Evolutionary conservation across 2,329 filamentous ascomycete species (phyloP), one percentile per base, ranked within the genome.

Genomic region (Exophiala phaeomuriformis): DNA sequence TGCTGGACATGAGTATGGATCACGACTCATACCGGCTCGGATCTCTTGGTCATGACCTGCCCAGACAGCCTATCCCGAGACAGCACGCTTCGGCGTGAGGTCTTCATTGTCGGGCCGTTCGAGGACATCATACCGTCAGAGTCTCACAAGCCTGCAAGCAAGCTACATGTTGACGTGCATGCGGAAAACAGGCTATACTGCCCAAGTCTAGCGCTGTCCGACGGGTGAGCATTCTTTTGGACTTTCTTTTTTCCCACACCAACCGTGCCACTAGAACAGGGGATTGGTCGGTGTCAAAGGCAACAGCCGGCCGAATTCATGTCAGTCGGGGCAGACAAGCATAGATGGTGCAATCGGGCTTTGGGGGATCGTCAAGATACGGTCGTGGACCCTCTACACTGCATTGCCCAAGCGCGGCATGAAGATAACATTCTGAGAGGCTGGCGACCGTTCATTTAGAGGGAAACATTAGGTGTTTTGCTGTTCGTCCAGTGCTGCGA

Each of bases 151-250:
- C 9, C 41, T 51, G 40, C 49, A 12, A 27, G 41, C 31, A 29
- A 42, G 49, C 40, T 51, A 42, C 42, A 46, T 45, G 30, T 44
- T 46, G 49, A 51, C 49, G 12, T 46, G 49, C 49, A 51, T 51
- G 42, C 41, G 40, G 35, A 27, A 43, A 43, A 27, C 7, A 32
- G 7, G 9, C 32, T 40, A 44, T 46, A 33, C 33, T 33, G 4
- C 4, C 6, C 47, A 41, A 33, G 47, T 42, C 47, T n/a, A 41
- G 37, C 31, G 7, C 32, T 35, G 33, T 39, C 36, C 36, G 36
- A 12, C 39, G 12, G 28, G 39, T 10, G 19, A 41, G 28, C 3
- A 5, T 27, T 27, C 19, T 5, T 41, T 27, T 27, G 39, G 19
- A 41, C 12, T 41, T 12, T 28, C 28, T 41, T 9, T 28, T 27